Base-by-base conservation (phyloP, 1,139 yeast genomes). In the Candida dubliniensis region DNA sequence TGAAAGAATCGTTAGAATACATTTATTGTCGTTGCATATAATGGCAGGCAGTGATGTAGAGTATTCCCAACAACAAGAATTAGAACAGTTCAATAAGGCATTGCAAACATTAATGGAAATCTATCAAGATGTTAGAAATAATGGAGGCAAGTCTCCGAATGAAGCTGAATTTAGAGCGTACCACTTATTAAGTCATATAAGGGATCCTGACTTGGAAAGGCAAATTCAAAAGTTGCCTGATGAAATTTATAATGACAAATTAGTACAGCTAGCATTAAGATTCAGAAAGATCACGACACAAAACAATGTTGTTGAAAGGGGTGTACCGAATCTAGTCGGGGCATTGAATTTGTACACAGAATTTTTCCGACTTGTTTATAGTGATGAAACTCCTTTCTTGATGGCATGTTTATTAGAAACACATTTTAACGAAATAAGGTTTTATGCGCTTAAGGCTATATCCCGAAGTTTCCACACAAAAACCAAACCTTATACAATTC, bases 81-180 rank as follows among this genome's bases (percentile, higher is more conserved):
- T 93, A 31, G 99, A 95, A 61, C 99, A 95, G 61, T 78, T 93
- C 59, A 90, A 89, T 60, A 95, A 95, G 59, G 88, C 97, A 0
- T 64, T 95, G 36, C 96, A 93, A 58, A 87, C 99, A 0, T 71
- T 95, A 33, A 78, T 88, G 13, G 97, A 95, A 60, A 87, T 90
- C 56, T 95, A 95, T 57, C 81, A 82, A 45, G 96, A 88, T 55
- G 84, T 86, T 8, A 69, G 96, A 38, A 77, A 82, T 34, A 76
- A 78, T 49, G 93, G 90, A 1, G 82, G 88, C 0, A 58, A 48
- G 13, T 79, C 87, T 43, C 90, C 95, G 0, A 86, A 87, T 54
- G 99, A 95, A 64, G 87, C 98, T 0, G 99, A 95, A 60, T 89
- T 95, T 58, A 76, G 97, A 50, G 91, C 96, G 0, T 95, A 91